Evolutionary conservation across 371 early-diverging fungal species (phyloP), one percentile per base, ranked within the genome.

Genomic region (Actinomortierella wolfii): DNA sequence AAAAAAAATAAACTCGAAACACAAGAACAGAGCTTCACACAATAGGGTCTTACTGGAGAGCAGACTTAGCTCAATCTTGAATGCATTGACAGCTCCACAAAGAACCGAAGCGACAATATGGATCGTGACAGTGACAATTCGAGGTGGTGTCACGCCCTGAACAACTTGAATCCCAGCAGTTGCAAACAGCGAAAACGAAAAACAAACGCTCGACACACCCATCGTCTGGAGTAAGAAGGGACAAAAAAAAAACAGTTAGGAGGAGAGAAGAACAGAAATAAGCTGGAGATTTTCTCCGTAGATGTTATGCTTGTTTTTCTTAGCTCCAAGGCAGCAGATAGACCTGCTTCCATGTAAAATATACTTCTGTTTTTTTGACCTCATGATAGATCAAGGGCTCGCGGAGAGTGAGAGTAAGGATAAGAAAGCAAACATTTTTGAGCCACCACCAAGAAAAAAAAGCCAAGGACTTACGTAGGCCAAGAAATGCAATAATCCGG

Each of bases 401-500:
- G n/a, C n/a, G n/a, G n/a, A n/a, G n/a, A n/a, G n/a, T n/a, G n/a
- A n/a, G n/a, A n/a, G n/a, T n/a, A n/a, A n/a, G n/a, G n/a, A n/a
- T n/a, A n/a, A n/a, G n/a, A n/a, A n/a, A n/a, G n/a, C n/a, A n/a
- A n/a, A n/a, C n/a, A n/a, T n/a, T n/a, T n/a, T n/a, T n/a, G n/a
- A n/a, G n/a, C n/a, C n/a, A n/a, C n/a, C n/a, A n/a, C n/a, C n/a
- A n/a, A n/a, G n/a, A n/a, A n/a, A n/a, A n/a, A n/a, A n/a, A n/a
- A n/a, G 15, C 6, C 7, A 1, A 29, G 13, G 3, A 47, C 63
- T n/a, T 68, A 68, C 69, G 20, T 52, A 59, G 6, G 69, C 63
- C 43, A 47, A 58, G 41, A 68, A 68, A n/a, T 68, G 69, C 3
- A 68, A 60, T 64, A 63, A 68, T 28, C 69, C 69, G 17, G 59